Conservation (phyloP, 768 basidiomycete genomes). For the Panus rudis region DNA sequence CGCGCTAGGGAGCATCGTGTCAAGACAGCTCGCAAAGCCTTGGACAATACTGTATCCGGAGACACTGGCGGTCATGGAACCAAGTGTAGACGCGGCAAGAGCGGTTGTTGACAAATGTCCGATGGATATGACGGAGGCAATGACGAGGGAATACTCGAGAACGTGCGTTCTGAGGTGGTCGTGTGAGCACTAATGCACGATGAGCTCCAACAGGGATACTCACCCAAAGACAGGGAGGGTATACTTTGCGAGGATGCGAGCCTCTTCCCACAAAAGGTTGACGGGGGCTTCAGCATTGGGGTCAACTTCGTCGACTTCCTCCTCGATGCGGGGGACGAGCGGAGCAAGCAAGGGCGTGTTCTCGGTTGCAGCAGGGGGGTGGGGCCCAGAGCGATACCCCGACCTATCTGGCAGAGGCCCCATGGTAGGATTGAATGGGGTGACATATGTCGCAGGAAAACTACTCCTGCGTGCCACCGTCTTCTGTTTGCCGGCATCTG, state of each 20-base stretch:
- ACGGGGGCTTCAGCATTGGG: slow-evolving; percentile 23
- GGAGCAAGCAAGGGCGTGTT: slow-evolving; percentile 53
- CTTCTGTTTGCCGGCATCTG: background rate
- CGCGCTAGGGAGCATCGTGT: slow-evolving; percentile 89
- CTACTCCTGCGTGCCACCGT: slow-evolving; percentile 18
- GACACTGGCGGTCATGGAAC: slow-evolving; percentile 43
- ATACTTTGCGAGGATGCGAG: slow-evolving; percentile 51
- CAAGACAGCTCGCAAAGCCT: slow-evolving; percentile 78
- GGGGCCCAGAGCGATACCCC: slow-evolving; percentile 18
- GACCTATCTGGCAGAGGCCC: slow-evolving; percentile 20
- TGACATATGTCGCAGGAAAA: slow-evolving; percentile 29
- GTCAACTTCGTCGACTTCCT: slow-evolving; percentile 34
- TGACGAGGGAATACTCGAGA: slow-evolving; percentile 79
- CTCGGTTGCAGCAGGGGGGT: slow-evolving; percentile 29
- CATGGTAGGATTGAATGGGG: slow-evolving; percentile 30
- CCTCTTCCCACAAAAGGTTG: slow-evolving; percentile 50
- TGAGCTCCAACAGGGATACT: slow-evolving; percentile 17
- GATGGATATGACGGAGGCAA: slow-evolving; percentile 79
- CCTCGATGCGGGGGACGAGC: slow-evolving; percentile 50
- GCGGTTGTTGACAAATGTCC: slow-evolving; percentile 89
- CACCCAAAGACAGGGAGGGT: slow-evolving; percentile 70
- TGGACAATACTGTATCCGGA: slow-evolving; percentile 77
- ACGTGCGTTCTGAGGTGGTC: slow-evolving; percentile 54
- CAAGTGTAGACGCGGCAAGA: slow-evolving; percentile 62
- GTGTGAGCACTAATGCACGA: background rate